Evolutionary conservation across 805 yeast species (phyloP), one percentile per base, ranked within the genome.

Genomic region (Candida wancherniae): DNA sequence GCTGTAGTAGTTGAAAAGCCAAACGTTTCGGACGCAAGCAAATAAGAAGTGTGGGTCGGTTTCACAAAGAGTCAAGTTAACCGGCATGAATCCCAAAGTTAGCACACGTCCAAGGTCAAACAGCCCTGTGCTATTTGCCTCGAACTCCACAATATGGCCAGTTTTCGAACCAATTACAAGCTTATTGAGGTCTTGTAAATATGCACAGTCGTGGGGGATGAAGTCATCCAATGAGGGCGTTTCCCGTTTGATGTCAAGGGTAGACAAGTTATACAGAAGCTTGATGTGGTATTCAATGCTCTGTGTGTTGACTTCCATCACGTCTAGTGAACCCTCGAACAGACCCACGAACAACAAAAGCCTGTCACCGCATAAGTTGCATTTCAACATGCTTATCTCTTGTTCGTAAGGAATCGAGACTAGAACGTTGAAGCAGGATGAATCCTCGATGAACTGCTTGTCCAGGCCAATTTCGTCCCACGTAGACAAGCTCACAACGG

Each of bases 91-190:
- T 11, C 63, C 53, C 6, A 64, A 30, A 22, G 40, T 39, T 12
- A 59, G 42, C 20, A 37, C 46, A n/a, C 40, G 44, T 0, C 25
- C 33, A 21, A 50, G 38, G 7, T 28, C 22, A 4, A 50, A 31
- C 4, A 9, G 9, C 5, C 21, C 13, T 9, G 21, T 17, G 2
- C 18, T 26, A 10, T 29, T 28, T 8, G 41, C 6, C 1, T 28
- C 36, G 6, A 60, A 42, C 10, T 34, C 40, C 11, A 58, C 33
- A 15, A 45, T 48, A 20, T 40, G 47, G 0, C 71, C 71, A 19
- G 54, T 55, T 26, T 50, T 51, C 1, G 68, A 47, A 1, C 69
- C 69, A 17, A 64, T 35, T 11, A 42, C 43, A 1, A 58, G 16
- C 9, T 31, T 38, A 24, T 2, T 21, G 9, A 6, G 12, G 6